Percentiles rank a stretch among this genome's conserved stretches.
These are phyloP conservation scores for Cubamyces lactineus DNA, from an alignment of 768 basidiomycete genomes.

Conservation along the genomic window DNA sequence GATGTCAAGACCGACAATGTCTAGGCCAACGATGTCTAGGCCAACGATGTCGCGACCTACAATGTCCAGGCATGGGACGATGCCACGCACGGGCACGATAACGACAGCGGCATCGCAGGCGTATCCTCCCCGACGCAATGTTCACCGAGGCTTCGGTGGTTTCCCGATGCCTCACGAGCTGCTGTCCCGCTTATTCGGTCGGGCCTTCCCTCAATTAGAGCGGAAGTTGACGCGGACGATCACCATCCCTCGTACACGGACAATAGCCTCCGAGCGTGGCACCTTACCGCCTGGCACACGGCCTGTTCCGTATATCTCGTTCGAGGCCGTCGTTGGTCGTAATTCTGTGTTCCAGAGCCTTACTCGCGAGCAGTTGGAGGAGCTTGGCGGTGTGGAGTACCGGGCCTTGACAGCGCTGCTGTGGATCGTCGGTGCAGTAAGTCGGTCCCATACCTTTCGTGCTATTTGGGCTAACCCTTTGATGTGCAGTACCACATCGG, in stretches of 20 bases:
- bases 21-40: slow-evolving; percentile 15
- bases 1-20: slow-evolving; percentile 13
- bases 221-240: slow-evolving; percentile 65
- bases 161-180: slow-evolving; percentile 74
- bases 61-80: slow-evolving; percentile 15
- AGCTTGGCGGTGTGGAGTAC: slow-evolving; percentile 93
- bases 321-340: slow-evolving; percentile 81
- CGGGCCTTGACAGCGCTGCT: slow-evolving; percentile 78
- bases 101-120: slow-evolving; percentile 14
- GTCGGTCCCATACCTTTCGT: slow-evolving; percentile 34
- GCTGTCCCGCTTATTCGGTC: slow-evolving; percentile 49
- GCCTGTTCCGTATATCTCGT: slow-evolving; percentile 79
- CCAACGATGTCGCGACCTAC: slow-evolving; percentile 24
- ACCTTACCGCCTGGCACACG: slow-evolving; percentile 43
- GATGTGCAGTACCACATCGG: slow-evolving; percentile 72
- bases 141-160: slow-evolving; percentile 64
- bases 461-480: slow-evolving; percentile 5
- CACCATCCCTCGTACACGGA: slow-evolving; percentile 74
- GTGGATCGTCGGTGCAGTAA: slow-evolving; percentile 77
- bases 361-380: slow-evolving; percentile 83
- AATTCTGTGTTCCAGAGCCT: slow-evolving; percentile 75
- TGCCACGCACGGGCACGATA: slow-evolving; percentile 27
- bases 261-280: slow-evolving; percentile 52
- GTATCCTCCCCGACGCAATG: slow-evolving; percentile 29
- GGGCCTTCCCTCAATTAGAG: slow-evolving; percentile 65